Evolutionary conservation across 2,329 filamentous ascomycete genomes (phyloP).

Genomic region (Stromatinia cepivora): DNA sequence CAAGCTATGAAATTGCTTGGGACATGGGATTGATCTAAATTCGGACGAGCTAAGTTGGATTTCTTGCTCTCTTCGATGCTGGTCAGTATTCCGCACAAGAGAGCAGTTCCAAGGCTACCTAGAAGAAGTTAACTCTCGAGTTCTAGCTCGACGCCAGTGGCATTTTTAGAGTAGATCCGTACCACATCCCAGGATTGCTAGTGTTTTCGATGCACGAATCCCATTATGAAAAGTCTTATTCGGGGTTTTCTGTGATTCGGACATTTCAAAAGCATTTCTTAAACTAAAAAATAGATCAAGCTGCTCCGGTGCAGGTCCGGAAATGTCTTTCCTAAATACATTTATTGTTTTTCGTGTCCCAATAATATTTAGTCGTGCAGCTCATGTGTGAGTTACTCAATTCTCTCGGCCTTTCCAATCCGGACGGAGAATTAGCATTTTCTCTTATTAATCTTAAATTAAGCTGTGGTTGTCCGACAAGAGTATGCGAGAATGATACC

Average conservation of each 20-base stretch:
- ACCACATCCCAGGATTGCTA: constrained; percentile 23
- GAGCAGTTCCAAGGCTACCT: constrained; percentile 22
- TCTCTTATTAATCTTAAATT: neutral
- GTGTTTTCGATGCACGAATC: neutral
- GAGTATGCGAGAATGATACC: neutral
- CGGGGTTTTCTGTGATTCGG: neutral
- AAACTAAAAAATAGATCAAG: neutral
- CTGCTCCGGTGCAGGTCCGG: neutral
- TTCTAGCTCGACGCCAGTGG: neutral
- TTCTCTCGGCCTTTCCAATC: neutral
- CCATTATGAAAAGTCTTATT: neutral
- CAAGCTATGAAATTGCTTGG: constrained; percentile 21
- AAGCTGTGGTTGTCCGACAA: neutral
- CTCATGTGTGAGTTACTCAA: constrained; percentile 5
- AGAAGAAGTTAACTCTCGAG: constrained; percentile 1
- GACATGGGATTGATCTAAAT: neutral
- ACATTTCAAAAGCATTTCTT: neutral
- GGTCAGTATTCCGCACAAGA: constrained; percentile 18
- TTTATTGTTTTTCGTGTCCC: neutral
- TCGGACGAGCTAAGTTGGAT: neutral
- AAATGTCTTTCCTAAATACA: constrained; percentile 11
- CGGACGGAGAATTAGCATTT: neutral
- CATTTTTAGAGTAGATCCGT: constrained; percentile 1
- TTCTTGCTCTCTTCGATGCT: constrained; percentile 21
- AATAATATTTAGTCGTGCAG: neutral